These are phyloP conservation scores for Chlamydomonas schloesseri DNA, from an alignment of 139 green algal species.

Conservation along the genomic window DNA sequence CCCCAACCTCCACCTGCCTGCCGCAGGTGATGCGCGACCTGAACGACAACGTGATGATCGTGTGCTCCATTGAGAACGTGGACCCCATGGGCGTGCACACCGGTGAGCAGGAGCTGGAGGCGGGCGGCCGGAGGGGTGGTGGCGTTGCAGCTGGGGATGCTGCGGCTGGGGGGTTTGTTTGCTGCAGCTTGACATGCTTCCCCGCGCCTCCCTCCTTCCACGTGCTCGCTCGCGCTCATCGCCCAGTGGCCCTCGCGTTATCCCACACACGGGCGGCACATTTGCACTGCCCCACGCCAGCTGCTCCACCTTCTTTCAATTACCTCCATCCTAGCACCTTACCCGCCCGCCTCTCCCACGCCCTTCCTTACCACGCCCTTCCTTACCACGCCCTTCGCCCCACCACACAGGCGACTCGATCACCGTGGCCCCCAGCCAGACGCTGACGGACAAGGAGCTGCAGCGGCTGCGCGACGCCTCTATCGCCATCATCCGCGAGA, in stretches of 20 bases:
- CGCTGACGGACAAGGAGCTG: slow-evolving; percentile 97
- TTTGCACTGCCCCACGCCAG: too few species aligned
- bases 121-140: neutral
- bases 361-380: neutral
- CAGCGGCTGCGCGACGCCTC: slow-evolving; percentile 88
- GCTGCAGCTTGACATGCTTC: too few species aligned
- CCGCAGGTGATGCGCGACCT: slow-evolving; percentile 95
- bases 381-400: neutral
- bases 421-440: slow-evolving; percentile 87
- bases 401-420: slow-evolving; percentile 72
- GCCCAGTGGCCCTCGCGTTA: too few species aligned
- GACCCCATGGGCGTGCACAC: slow-evolving; percentile 99
- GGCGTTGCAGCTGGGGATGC: too few species aligned
- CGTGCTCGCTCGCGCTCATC: too few species aligned
- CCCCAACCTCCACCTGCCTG: neutral
- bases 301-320: too few species aligned
- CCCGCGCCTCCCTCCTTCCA: too few species aligned
- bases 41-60: slow-evolving; percentile 99
- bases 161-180: too few species aligned
- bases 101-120: slow-evolving; percentile 49
- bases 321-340: too few species aligned
- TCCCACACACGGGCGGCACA: too few species aligned
- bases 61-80: slow-evolving; percentile 99
- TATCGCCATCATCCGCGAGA: slow-evolving; percentile 90
- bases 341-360: too few species aligned